Evolutionary conservation across 2,329 filamentous ascomycete genomes (phyloP).

Genomic region (Colletotrichum chlorophyti): DNA sequence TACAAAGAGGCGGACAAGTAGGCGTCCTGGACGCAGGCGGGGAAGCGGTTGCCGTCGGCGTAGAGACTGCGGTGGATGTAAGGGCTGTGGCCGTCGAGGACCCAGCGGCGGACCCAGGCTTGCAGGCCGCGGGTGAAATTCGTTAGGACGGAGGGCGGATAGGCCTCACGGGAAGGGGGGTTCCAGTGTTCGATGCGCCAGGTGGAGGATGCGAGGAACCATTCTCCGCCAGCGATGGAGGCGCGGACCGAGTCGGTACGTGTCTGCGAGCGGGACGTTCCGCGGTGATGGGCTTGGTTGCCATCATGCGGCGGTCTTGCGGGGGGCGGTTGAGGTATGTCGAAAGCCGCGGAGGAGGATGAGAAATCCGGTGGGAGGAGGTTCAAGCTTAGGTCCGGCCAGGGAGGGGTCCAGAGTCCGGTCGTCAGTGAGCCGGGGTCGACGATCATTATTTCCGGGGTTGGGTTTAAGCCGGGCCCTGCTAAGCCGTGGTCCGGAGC

Average conservation of each 20-base stretch:
- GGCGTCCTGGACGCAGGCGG: conserved; percentile 34
- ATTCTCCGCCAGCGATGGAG: neutral
- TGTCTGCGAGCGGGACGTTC: too few relatives aligned
- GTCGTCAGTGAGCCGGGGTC: neutral
- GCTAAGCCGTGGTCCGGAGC: neutral
- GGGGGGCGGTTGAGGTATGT: neutral
- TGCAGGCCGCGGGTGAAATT: conserved; percentile 33
- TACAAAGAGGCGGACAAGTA: conserved; percentile 33
- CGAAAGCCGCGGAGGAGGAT: neutral
- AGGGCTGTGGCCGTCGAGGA: conserved; percentile 31
- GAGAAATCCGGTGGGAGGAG: neutral
- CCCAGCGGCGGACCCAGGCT: conserved; percentile 35
- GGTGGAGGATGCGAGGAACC: conserved; percentile 30
- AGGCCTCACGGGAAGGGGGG: neutral
- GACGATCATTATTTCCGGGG: neutral
- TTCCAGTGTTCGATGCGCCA: conserved; percentile 30
- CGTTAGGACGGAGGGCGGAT: conserved; percentile 30
- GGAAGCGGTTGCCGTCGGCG: conserved; percentile 26
- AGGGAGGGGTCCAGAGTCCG: neutral
- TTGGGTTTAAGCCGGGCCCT: neutral
- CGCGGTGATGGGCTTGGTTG: neutral
- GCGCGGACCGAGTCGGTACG: neutral
- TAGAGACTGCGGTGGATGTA: conserved; percentile 37
- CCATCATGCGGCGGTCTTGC: neutral
- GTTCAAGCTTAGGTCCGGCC: neutral